Evolutionary conservation across 805 yeast species (phyloP), one percentile per base, ranked within the genome.

Genomic region (Zygosaccharomyces pseudorouxii): DNA sequence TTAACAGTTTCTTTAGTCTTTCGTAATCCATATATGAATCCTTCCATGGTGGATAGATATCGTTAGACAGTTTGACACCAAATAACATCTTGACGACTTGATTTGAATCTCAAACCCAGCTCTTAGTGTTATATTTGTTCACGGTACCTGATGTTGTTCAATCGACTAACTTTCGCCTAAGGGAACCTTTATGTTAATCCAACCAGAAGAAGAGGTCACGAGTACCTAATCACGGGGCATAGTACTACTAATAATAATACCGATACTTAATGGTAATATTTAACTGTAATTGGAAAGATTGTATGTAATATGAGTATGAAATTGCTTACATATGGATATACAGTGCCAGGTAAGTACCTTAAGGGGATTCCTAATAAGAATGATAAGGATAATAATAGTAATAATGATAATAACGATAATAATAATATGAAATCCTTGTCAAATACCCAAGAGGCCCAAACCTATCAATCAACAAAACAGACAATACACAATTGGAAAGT

Each of bases 21-120:
- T 78, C 86, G 63, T 86, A 86, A 61, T 79, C 72, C 51, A 86
- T 75, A 63, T 86, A 86, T 60, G 81, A 75, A 28, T 76, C 78
- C 65, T 79, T 84, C 99, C 99, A 92, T 1, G 97, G 96, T 40
- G 81, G 81, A 68, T 86, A 89, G 30, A 81, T 80, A 65, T 90
- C 97, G 55, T 80, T 81, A 46, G 84, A 83, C 48, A 92, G 74
- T 63, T 86, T 88, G 44, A 79, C 87, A 46, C 95, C 95, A 63
- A 92, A 92, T 47, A 92, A 70, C 98, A 93, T 89, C 50, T 22
- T 36, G 57, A 45, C 20, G 85, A 87, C n/a, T 25, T 36, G 27
- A 23, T 23, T 5, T 20, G 6, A 10, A 18, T 37, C n/a, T 11
- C 22, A 12, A 18, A 10, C 28, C 6, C 7, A 16, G 16, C 23